phyloP scores from a whole-genome alignment of 306 rosid genomes.

The Corylus americana region DNA sequence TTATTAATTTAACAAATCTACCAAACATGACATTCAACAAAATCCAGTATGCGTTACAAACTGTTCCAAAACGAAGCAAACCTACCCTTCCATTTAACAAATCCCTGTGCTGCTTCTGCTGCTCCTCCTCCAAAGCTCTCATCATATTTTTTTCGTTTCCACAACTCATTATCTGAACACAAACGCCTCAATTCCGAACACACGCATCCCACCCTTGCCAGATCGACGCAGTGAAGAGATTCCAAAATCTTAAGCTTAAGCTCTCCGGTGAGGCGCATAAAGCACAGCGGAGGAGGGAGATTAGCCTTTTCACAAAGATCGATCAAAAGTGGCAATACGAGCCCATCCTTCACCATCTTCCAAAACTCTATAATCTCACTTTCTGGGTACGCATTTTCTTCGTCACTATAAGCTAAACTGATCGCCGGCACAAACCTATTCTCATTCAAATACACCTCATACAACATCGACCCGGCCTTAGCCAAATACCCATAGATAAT shows the following conservation, averaged over 20 bases:
- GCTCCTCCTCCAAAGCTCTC: conserved; percentile 38
- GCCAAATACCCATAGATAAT: conserved; percentile 62
- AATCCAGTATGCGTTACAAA: too few relatives aligned
- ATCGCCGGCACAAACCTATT: conserved; percentile 40
- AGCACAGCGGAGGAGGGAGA: conserved; percentile 59
- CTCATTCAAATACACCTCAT: conserved; percentile 50
- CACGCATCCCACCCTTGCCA: conserved; percentile 52
- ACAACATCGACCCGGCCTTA: conserved; percentile 39
- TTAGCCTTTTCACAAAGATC: conserved; percentile 72
- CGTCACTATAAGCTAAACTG: conserved; percentile 34
- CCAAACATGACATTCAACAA: too few relatives aligned
- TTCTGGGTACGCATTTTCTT: conserved; percentile 18
- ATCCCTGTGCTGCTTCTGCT: background rate
- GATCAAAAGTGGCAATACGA: conserved; percentile 72
- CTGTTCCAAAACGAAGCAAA: too few relatives aligned
- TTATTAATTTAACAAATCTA: too few relatives aligned
- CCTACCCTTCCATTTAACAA: too few relatives aligned
- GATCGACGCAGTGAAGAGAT: conserved; percentile 54
- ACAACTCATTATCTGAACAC: conserved; percentile 50
- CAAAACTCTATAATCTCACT: conserved; percentile 59
- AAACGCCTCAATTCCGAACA: conserved; percentile 54
- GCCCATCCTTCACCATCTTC: conserved; percentile 73
- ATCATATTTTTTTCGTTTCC: conserved; percentile 58
- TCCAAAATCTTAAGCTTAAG: conserved; percentile 67
- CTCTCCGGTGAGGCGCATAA: conserved; percentile 68